Evolutionary conservation across 1,284 basidiomycete genomes (phyloP), one percentile per base, ranked within the genome.

Genomic region (Abortiporus biennis): DNA sequence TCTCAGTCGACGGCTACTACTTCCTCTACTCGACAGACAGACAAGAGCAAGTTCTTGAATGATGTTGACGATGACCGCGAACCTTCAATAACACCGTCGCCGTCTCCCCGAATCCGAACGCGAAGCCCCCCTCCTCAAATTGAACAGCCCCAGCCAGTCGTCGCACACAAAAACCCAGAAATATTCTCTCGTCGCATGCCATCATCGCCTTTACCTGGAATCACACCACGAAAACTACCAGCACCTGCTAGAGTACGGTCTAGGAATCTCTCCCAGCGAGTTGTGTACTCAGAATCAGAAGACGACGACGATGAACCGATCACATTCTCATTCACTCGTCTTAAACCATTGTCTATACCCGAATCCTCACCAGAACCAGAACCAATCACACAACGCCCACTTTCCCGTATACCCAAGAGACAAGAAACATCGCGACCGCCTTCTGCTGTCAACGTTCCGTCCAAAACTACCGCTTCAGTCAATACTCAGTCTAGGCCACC

Each of bases 131-230:
- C 23, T 31, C 17, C 6, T 37, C 11, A 11, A 12, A 31, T 40
- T 5, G 27, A 40, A 33, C 39, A 40, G 20, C 39, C 39, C 5
- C 40, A 42, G 17, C 31, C 33, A 20, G 35, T 41, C 0, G 38
- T 56, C 22, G 40, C 45, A 36, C 45, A 51, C 8, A 49, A 52
- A 25, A 67, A 69, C 49, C 40, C 37, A 24, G 36, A 20, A 16
- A n/a, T 71, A 1, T 80, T 85, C 49, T 65, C 73, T 33, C 75
- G 69, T 46, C 75, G 84, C 2, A 68, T 67, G 0, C 82, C 80
- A 0, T 67, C 64, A n/a, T 84, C 79, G 4, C 81, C 84, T 0
- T 60, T 84, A 50, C 77, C 76, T 3, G 51, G 61, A 8, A 61
- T 65, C 23, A 75, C 80, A 0, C 78, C 81, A 1, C 67, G 71